Evolutionary conservation across 2,329 filamentous ascomycete genomes (phyloP).

Genomic region (Lomentospora prolificans): DNA sequence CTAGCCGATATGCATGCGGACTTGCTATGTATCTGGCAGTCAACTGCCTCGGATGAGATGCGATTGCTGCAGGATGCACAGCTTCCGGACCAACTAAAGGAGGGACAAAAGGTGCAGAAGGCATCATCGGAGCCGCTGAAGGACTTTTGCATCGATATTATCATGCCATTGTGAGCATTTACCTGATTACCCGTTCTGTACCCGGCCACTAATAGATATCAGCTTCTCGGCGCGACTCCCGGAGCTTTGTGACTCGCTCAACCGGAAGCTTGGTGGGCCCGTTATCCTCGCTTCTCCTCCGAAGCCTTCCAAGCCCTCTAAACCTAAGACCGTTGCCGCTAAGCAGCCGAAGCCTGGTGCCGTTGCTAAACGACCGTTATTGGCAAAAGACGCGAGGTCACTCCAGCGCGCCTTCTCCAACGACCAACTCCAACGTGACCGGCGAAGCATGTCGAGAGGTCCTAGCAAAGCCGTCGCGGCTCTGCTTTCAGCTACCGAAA

Average conservation of each 20-base stretch:
- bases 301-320: conserved; percentile 37
- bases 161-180: conserved; percentile 61
- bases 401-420: conserved; percentile 55
- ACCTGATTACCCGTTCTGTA: no score
- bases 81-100: conserved; percentile 19
- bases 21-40: conserved; percentile 76
- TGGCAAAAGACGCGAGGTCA: conserved; percentile 34
- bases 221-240: conserved; percentile 70
- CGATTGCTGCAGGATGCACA: conserved; percentile 41
- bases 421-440: conserved; percentile 35
- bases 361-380: conserved; percentile 35
- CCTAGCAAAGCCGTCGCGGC: conserved; percentile 52
- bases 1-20: conserved; percentile 67
- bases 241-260: conserved; percentile 58
- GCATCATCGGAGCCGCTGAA: conserved; percentile 52
- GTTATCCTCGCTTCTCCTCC: conserved; percentile 41
- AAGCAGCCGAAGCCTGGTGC: conserved; percentile 42
- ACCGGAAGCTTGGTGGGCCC: conserved; percentile 67
- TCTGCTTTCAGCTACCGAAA: conserved; percentile 58
- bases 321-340: conserved; percentile 20
- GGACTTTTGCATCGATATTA: conserved; percentile 72
- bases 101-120: conserved; percentile 28
- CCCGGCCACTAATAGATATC: neutral
- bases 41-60: conserved; percentile 53
- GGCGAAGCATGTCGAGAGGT: conserved; percentile 44